Evolutionary conservation across 2,329 filamentous ascomycete species (phyloP).

Genomic region (Arthrobotrys megalospora): DNA sequence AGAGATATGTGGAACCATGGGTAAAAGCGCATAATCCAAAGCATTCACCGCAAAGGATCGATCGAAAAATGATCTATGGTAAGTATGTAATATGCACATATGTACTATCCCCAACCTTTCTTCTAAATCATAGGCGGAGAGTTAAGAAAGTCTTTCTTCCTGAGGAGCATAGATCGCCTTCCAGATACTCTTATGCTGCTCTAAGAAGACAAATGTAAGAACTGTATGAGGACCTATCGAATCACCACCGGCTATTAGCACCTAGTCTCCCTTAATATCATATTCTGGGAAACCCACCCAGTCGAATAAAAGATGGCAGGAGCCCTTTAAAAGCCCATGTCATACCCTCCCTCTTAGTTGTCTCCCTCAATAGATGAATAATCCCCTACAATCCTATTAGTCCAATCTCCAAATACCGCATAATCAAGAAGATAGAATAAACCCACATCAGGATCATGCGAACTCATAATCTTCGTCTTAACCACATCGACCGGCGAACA

Average conservation of each 20-base stretch:
- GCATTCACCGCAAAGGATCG: background rate
- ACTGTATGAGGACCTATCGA: slow-evolving; percentile 77
- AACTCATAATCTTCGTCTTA: slow-evolving; percentile 89
- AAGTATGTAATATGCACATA: slow-evolving; percentile 43
- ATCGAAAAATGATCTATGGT: slow-evolving; percentile 16
- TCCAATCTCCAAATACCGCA: background rate
- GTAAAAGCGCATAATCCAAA: background rate
- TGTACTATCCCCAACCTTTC: slow-evolving; percentile 5
- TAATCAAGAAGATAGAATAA: background rate
- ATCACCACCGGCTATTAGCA: slow-evolving; percentile 24
- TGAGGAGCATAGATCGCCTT: slow-evolving; percentile 46
- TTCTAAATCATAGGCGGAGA: background rate
- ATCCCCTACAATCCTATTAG: slow-evolving; percentile 69
- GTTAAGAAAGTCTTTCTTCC: slow-evolving; percentile 22
- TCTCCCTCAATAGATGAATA: slow-evolving; percentile 75
- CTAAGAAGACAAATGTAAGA: slow-evolving; percentile 86
- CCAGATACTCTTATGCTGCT: slow-evolving; percentile 84
- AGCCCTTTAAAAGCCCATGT: slow-evolving; percentile 91
- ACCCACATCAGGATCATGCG: slow-evolving; percentile 68
- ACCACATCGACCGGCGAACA: slow-evolving; percentile 88
- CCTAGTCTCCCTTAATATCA: background rate
- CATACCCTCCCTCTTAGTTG: slow-evolving; percentile 79
- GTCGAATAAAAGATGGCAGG: slow-evolving; percentile 78
- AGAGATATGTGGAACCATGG: background rate
- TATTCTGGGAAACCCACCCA: slow-evolving; percentile 66